These are phyloP conservation scores for Globisporangium iwayamae DNA, from an alignment of 352 stramenopile species.

Conservation along the genomic window DNA sequence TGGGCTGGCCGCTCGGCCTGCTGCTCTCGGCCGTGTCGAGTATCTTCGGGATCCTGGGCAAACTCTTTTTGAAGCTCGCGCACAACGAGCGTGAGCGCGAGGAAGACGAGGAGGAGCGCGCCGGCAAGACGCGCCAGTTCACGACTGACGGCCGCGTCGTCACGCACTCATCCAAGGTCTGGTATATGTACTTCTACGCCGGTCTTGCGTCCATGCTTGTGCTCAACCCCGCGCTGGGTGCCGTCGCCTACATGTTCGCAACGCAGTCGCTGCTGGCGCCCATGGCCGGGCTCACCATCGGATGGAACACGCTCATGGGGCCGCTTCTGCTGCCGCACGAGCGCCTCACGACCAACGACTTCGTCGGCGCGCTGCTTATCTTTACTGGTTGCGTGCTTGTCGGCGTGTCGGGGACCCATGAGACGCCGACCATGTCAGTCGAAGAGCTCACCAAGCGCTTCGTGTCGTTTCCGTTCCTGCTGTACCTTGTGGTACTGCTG, in stretches of 20 bases:
- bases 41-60: slow-evolving; percentile 76
- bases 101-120: slow-evolving; percentile 35
- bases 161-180: slow-evolving; percentile 22
- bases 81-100: slow-evolving; percentile 67
- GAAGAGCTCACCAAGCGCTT: slow-evolving; percentile 53
- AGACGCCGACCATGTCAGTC: slow-evolving; percentile 55
- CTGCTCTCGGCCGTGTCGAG: slow-evolving; percentile 72
- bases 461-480: slow-evolving; percentile 52
- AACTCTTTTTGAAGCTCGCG: slow-evolving; percentile 78
- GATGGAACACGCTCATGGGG: slow-evolving; percentile 79
- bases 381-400: slow-evolving; percentile 78
- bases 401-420: slow-evolving; percentile 63
- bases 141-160: slow-evolving; percentile 15
- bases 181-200: slow-evolving; percentile 69
- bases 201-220: slow-evolving; percentile 73
- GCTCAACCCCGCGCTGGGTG: slow-evolving; percentile 62
- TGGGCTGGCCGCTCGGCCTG: slow-evolving; percentile 77
- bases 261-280: slow-evolving; percentile 78
- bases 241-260: slow-evolving; percentile 71
- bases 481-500: slow-evolving; percentile 50
- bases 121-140: slow-evolving; percentile 25
- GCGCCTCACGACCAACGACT: slow-evolving; percentile 67
- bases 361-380: slow-evolving; percentile 70
- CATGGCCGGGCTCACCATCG: slow-evolving; percentile 79
- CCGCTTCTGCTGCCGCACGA: slow-evolving; percentile 68